Evolutionary conservation across 768 basidiomycete species (phyloP).

Genomic region (Tricholoma terreum): DNA sequence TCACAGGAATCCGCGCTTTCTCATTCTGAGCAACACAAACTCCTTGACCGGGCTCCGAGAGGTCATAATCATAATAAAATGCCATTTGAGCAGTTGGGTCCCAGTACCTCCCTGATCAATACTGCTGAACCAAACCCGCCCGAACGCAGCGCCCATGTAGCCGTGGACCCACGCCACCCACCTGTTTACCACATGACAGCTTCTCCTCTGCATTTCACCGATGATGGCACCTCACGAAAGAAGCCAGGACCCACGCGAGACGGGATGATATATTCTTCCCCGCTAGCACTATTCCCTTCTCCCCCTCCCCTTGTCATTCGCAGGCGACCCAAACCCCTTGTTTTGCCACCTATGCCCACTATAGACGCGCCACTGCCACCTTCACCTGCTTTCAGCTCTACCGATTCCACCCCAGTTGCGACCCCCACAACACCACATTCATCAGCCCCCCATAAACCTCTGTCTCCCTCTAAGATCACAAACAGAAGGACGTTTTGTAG

Average conservation of each 20-base stretch:
- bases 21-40: not conserved
- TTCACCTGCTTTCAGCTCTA: conserved; percentile 30
- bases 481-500: conserved; percentile 10
- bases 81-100: not conserved
- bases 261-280: conserved; percentile 11
- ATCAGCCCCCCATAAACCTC: conserved; percentile 7
- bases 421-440: conserved; percentile 38
- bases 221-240: conserved; percentile 1
- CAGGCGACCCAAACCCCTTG: conserved; percentile 38
- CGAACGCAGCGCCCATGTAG: too few relatives aligned
- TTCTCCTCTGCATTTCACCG: conserved; percentile 21
- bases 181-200: conserved; percentile 19
- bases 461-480: conserved; percentile 13
- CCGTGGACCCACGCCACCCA: conserved; percentile 4
- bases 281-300: conserved; percentile 35
- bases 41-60: not conserved
- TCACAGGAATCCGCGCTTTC: not conserved
- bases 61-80: not conserved
- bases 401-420: conserved; percentile 40
- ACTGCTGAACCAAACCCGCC: not conserved
- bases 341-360: conserved; percentile 27
- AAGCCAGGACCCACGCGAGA: conserved; percentile 9
- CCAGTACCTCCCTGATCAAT: not conserved
- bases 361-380: conserved; percentile 29
- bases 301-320: conserved; percentile 37